phyloP scores from a whole-genome alignment of 768 basidiomycete genomes.

The Amylocystis lapponica region DNA sequence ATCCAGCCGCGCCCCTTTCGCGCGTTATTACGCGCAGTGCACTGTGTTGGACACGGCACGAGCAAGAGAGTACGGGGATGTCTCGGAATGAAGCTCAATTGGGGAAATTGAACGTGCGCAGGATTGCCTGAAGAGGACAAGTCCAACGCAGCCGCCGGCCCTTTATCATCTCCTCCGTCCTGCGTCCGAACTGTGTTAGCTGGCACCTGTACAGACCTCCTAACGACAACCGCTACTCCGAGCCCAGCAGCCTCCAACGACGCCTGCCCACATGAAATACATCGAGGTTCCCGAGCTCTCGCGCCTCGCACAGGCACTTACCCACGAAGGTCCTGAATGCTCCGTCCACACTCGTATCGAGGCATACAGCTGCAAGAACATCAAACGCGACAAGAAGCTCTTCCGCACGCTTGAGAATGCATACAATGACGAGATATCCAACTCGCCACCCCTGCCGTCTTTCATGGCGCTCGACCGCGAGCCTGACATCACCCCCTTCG shows the following conservation, averaged over 20 bases:
- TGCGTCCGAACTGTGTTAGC: background rate
- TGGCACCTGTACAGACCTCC: slow-evolving; percentile 1
- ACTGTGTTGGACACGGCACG: too few species aligned
- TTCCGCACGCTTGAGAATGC: slow-evolving; percentile 88
- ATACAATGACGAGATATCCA: slow-evolving; percentile 74
- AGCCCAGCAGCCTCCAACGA: background rate
- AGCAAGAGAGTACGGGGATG: too few species aligned
- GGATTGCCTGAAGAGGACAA: too few species aligned
- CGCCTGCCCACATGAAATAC: slow-evolving; percentile 64
- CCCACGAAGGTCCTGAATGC: slow-evolving; percentile 84
- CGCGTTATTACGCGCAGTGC: too few species aligned
- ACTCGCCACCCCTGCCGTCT: slow-evolving; percentile 80
- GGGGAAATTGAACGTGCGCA: too few species aligned
- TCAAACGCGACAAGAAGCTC: slow-evolving; percentile 94
- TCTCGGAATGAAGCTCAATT: too few species aligned
- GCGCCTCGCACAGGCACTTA: slow-evolving; percentile 70
- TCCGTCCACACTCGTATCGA: slow-evolving; percentile 90
- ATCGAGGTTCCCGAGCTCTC: slow-evolving; percentile 80
- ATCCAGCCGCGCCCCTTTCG: too few species aligned
- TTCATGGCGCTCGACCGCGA: slow-evolving; percentile 69
- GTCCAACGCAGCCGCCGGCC: background rate
- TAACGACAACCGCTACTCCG: too few species aligned
- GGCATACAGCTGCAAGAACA: slow-evolving; percentile 96
- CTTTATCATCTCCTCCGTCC: background rate
- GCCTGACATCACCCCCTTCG: slow-evolving; percentile 81